Evolutionary conservation across 768 basidiomycete genomes (phyloP).

Genomic region (Cystobasidium ongulense): DNA sequence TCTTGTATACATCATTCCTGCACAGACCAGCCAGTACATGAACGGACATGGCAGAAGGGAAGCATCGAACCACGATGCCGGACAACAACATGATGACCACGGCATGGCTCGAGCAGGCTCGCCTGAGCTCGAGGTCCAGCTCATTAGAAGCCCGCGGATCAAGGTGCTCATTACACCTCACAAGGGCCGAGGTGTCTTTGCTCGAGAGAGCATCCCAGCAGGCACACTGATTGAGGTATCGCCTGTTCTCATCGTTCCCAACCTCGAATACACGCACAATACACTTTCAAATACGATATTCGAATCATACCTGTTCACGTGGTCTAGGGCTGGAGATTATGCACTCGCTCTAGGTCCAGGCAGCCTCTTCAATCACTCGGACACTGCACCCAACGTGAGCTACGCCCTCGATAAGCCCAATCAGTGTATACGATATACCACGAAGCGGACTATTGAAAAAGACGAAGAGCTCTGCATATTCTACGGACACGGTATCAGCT

Average conservation of each 20-base stretch:
- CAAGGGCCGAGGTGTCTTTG: slow-evolving; percentile 29
- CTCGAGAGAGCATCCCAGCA: slow-evolving; percentile 50
- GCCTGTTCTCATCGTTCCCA: slow-evolving; percentile 68
- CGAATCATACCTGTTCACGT: slow-evolving; percentile 69
- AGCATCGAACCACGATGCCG: not conserved
- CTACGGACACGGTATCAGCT: slow-evolving; percentile 52
- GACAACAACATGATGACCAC: not conserved
- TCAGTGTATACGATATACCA: slow-evolving; percentile 59
- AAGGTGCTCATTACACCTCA: slow-evolving; percentile 7
- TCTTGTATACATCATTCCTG: not conserved
- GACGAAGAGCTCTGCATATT: slow-evolving; percentile 74
- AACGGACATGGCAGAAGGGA: not conserved
- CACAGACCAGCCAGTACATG: not conserved
- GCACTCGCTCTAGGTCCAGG: slow-evolving; percentile 72
- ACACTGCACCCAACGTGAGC: slow-evolving; percentile 58
- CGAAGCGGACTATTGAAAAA: slow-evolving; percentile 52
- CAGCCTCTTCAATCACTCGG: slow-evolving; percentile 72
- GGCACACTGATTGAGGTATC: slow-evolving; percentile 70
- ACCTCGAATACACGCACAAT: slow-evolving; percentile 55
- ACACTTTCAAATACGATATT: slow-evolving; percentile 60
- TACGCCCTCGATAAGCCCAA: slow-evolving; percentile 54
- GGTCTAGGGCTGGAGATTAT: slow-evolving; percentile 58
- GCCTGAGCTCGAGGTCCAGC: not conserved
- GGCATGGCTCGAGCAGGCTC: not conserved
- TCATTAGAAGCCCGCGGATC: not conserved